phyloP scores from a whole-genome alignment of 352 stramenopile species.

The Globisporangium middletonii region DNA sequence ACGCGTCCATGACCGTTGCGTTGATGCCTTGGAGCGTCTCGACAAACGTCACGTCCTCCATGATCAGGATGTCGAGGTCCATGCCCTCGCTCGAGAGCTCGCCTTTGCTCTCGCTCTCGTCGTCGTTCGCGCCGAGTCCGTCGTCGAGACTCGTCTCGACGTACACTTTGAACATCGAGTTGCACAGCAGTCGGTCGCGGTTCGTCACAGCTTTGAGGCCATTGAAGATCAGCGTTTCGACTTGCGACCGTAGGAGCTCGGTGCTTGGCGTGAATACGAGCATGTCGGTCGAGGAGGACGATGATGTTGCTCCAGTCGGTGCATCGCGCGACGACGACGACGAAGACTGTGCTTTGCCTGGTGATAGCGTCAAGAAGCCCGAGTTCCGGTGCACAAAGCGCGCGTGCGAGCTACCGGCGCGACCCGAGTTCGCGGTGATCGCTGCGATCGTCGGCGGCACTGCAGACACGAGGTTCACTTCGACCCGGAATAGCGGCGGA shows the following conservation, averaged over 20 bases:
- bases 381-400: slow-evolving; percentile 17
- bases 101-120: slow-evolving; percentile 22
- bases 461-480: slow-evolving; percentile 37
- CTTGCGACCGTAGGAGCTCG: slow-evolving; percentile 52
- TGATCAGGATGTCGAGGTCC: slow-evolving; percentile 76
- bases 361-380: slow-evolving; percentile 12
- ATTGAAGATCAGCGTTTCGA: slow-evolving; percentile 66
- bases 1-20: slow-evolving; percentile 47
- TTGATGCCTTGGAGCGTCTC: slow-evolving; percentile 51
- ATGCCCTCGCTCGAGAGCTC: slow-evolving; percentile 43
- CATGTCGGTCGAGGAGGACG: slow-evolving; percentile 15
- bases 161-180: slow-evolving; percentile 63
- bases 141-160: slow-evolving; percentile 52
- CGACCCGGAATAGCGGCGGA: slow-evolving; percentile 66
- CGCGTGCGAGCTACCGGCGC: not conserved
- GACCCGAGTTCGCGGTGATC: slow-evolving; percentile 2
- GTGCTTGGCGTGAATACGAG: slow-evolving; percentile 45
- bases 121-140: slow-evolving; percentile 23
- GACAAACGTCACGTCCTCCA: slow-evolving; percentile 59
- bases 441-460: slow-evolving; percentile 11
- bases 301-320: not conserved
- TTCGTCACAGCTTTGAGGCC: slow-evolving; percentile 63
- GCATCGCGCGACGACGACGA: slow-evolving; percentile 1
- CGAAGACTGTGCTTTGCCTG: not conserved
- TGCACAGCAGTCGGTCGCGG: slow-evolving; percentile 50